Base-by-base conservation (phyloP, 768 basidiomycete species). In the Lactarius akahatsu region DNA sequence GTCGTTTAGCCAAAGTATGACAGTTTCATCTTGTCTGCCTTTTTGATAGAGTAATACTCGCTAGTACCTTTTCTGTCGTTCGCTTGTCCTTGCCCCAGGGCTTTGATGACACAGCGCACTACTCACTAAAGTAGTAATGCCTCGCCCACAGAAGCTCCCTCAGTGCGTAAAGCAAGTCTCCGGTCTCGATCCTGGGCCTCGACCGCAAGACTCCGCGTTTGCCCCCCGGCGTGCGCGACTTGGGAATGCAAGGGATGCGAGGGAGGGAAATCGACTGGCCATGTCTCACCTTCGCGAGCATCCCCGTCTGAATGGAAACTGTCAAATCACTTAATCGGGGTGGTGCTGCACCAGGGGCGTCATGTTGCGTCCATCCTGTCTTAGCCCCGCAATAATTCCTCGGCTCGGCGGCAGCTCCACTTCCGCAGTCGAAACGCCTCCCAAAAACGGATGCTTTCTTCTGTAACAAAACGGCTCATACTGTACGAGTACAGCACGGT, bases 361-460 rank as follows among this genome's bases (percentile, higher is more conserved):
- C 23, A 15, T 23, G 50, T 28, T 26, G 26, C 2, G 45, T 45
- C 9, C 45, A n/a, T 45, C 45, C 45, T 47, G 1, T 23, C 23
- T 52, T 52, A 52, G 26, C 50, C 50, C 50, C 50, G 50, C 50
- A 52, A 52, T 52, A 52, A 10, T 26, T 26, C 50, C 50, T 52
- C 50, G 50, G 50, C 50, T 52, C 50, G 26, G 50, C 26, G 50
- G 50, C 50, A 52, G 26, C 50, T 4, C 23, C 50, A 23, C 26
- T 15, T 28, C 26, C 50, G 26, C 26, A 9, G 26, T 52, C 15
- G 23, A 52, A 52, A 26, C 13, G 13, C 26, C 13, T 52, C 47
- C 47, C 23, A 26, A 50, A 50, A 26, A 13, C 23, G 11, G 47
- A 50, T 13, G 11, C 10, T 7, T 9, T 47, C 50, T 23, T 50